phyloP scores from a whole-genome alignment of 129 eudicot genomes.

The Deinandra increscens region DNA sequence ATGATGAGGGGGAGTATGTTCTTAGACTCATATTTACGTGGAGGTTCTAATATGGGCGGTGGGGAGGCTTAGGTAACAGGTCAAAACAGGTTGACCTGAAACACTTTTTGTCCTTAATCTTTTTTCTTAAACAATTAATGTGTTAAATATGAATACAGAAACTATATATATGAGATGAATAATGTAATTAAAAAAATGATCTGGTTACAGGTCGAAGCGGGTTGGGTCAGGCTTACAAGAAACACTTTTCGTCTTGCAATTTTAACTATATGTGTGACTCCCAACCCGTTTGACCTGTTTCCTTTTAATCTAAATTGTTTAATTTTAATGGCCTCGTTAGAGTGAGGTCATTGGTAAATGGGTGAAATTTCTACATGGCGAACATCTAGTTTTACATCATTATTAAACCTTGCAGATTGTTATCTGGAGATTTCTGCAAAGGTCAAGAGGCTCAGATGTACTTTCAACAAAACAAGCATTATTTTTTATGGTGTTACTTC shows the following conservation, averaged over 20 bases:
- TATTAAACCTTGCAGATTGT: slow-evolving; percentile 57
- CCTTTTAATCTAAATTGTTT: not conserved
- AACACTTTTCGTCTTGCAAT: not conserved
- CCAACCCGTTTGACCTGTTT: not conserved
- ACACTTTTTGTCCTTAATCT: not conserved
- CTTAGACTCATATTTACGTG: not conserved
- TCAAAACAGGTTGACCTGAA: not conserved
- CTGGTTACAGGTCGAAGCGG: not conserved
- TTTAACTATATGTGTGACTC: not conserved
- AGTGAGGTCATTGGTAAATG: not conserved
- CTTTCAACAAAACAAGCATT: slow-evolving; percentile 69
- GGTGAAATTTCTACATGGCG: not conserved
- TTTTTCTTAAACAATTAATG: not conserved
- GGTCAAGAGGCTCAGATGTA: slow-evolving; percentile 70
- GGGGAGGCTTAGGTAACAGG: not conserved
- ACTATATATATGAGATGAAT: not conserved
- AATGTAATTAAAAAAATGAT: not conserved
- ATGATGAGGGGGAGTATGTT: not conserved
- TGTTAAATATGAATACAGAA: not conserved
- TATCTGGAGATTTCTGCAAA: slow-evolving; percentile 71
- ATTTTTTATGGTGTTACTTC: slow-evolving; percentile 64
- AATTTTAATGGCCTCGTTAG: not conserved
- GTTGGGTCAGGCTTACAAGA: not conserved
- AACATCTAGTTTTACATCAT: not conserved
- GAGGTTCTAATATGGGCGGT: not conserved